phyloP scores from a whole-genome alignment of 2,329 filamentous ascomycete genomes.

The Trichocomaceae sp. region DNA sequence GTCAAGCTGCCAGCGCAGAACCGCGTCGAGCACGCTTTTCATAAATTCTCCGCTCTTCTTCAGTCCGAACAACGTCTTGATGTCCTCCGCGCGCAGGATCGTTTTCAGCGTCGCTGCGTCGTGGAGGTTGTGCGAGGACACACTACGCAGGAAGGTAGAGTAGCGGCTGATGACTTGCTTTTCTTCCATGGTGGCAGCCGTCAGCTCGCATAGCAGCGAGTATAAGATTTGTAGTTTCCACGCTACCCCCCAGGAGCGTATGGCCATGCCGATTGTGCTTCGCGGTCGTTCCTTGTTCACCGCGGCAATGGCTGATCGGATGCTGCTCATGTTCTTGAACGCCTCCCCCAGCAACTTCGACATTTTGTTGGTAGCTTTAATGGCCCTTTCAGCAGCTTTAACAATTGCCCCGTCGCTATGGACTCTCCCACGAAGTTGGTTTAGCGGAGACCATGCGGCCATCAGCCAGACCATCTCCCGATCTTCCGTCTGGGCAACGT shows the following conservation, averaged over 20 bases:
- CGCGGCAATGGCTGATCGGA: neutral
- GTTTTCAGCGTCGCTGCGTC: neutral
- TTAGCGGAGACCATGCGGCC: constrained; percentile 3
- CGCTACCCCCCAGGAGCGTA: constrained; percentile 5
- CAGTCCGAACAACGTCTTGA: constrained; percentile 1
- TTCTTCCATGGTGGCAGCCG: neutral
- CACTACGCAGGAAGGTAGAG: neutral
- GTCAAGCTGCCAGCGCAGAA: constrained; percentile 5
- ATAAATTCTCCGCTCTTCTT: constrained; percentile 5
- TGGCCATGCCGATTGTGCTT: constrained; percentile 1
- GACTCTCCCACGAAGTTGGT: neutral
- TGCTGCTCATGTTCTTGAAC: neutral
- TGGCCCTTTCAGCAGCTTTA: constrained; percentile 1
- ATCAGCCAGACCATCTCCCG: neutral
- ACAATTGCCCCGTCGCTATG: neutral
- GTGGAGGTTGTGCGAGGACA: neutral
- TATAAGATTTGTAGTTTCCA: constrained; percentile 7
- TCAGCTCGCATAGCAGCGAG: neutral
- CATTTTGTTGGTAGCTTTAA: neutral
- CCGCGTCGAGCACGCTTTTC: neutral
- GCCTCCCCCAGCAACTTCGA: neutral
- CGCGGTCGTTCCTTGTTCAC: neutral
- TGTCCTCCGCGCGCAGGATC: neutral
- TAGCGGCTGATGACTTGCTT: neutral
- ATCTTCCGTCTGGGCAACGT: neutral